Conservation (phyloP, 441 rosid species). For the Brassica balearica region DNA sequence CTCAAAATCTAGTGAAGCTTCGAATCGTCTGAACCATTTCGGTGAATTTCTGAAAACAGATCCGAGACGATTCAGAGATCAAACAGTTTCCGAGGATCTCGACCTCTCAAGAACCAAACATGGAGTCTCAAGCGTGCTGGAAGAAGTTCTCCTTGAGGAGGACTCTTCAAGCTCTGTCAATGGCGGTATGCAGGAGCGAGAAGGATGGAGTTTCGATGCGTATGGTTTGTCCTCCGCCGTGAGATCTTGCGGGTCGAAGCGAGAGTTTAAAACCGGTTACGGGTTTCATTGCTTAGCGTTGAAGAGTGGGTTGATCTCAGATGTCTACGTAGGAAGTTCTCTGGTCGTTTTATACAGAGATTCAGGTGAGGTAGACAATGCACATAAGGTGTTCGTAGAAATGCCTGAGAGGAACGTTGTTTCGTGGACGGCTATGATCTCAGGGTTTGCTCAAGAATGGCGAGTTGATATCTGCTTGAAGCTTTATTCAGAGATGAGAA, state of each 20-base stretch:
- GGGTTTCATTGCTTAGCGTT: slow-evolving; percentile 68
- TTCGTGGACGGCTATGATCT: slow-evolving; percentile 80
- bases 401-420: slow-evolving; percentile 81
- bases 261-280: slow-evolving; percentile 57
- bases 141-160: slow-evolving; percentile 47
- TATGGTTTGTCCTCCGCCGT: slow-evolving; percentile 60
- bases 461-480: slow-evolving; percentile 60
- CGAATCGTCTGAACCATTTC: slow-evolving; percentile 50
- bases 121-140: slow-evolving; percentile 41
- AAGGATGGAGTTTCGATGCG: slow-evolving; percentile 46
- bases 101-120: slow-evolving; percentile 13
- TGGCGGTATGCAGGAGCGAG: slow-evolving; percentile 15
- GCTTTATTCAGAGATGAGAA: slow-evolving; percentile 66
- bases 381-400: slow-evolving; percentile 70
- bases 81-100: slow-evolving; percentile 29
- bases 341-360: slow-evolving; percentile 59
- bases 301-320: slow-evolving; percentile 57
- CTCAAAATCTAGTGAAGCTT: slow-evolving; percentile 34
- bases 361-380: slow-evolving; percentile 50
- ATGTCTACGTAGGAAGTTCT: slow-evolving; percentile 71
- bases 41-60: slow-evolving; percentile 57
- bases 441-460: slow-evolving; percentile 79
- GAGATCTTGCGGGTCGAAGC: slow-evolving; percentile 57
- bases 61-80: slow-evolving; percentile 37
- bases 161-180: slow-evolving; percentile 32